These are phyloP conservation scores for Scedosporium dehoogii DNA, from an alignment of 2,329 filamentous ascomycete genomes.

Conservation along the genomic window DNA sequence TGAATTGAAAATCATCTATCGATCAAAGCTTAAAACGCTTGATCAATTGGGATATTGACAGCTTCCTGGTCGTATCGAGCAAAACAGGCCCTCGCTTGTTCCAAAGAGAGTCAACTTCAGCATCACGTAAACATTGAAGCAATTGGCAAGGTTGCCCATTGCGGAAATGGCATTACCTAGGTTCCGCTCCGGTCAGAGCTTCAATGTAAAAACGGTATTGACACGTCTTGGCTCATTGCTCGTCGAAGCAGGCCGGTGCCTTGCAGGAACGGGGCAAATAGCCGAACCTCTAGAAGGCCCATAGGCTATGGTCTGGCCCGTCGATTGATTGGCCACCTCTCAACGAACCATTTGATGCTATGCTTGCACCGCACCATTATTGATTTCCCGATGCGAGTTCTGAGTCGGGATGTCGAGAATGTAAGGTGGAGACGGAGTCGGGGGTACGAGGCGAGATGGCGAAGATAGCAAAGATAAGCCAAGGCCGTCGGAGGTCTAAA, in stretches of 20 bases:
- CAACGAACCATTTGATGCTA: not conserved
- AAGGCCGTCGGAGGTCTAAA: not conserved
- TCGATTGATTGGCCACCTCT: not conserved
- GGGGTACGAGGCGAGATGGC: not conserved
- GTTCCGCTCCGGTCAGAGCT: not conserved
- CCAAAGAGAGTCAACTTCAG: not conserved
- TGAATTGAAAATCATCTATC: not conserved
- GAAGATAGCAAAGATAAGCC: not conserved
- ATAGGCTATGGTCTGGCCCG: not conserved
- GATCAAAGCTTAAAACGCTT: not conserved
- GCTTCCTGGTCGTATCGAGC: not conserved
- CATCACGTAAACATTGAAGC: too few species aligned
- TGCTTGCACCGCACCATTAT: not conserved
- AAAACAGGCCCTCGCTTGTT: not conserved
- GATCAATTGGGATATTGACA: not conserved
- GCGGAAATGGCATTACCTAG: not conserved
- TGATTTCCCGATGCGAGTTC: not conserved
- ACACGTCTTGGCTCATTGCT: not conserved
- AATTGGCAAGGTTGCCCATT: not conserved
- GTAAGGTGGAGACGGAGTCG: not conserved
- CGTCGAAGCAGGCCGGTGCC: not conserved
- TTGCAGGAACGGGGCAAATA: conserved; percentile 1
- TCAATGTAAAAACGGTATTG: not conserved
- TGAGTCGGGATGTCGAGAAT: not conserved
- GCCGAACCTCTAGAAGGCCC: not conserved